Base-by-base conservation (phyloP, 2,329 filamentous ascomycete species). In the Fusarium clavum region DNA sequence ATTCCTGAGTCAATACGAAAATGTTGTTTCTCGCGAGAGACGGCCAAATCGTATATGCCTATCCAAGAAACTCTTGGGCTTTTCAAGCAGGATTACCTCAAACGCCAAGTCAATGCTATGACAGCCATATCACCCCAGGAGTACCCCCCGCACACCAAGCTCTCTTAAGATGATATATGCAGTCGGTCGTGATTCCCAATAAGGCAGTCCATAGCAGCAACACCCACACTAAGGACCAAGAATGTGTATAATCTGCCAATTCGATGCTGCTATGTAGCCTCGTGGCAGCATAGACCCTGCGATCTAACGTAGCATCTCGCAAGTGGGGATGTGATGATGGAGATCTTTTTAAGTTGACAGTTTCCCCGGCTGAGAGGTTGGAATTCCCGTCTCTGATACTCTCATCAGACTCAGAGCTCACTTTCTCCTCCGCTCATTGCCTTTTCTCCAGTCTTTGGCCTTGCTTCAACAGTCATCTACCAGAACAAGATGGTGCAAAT, bases 241-340 rank as follows among this genome's bases (percentile, higher is more conserved):
- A 57, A 48, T 51, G 22, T 62, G 41, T 61, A 66, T 68, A 59
- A 69, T 66, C 71, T 61, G 58, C 71, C 71, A 74, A 73, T 74
- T 73, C 71, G 22, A 73, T 74, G 54, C 68, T 59, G 52, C 48
- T 57, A 62, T 63, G 55, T 38, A 64, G 34, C 61, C 64, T 70
- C 49, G 58, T 67, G 55, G 34, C 46, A 58, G 38, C 53, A 58
- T 56, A 64, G 71, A 61, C 62, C 55, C 29, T 46, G 47, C 34
- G 52, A 40, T 54, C 49, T 54, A 64, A 73, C 54, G 67, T 40
- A 12, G 61, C 49, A 60, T 66, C 48, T 49, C 25, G 20, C n/a
- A 43, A 57, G 51, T 27, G 41, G 30, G 60, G 64, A 29, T 47
- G 27, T 18, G 30, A 57, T 13, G 46, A 56, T 49, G 57, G 57